phyloP scores from a whole-genome alignment of 1,284 basidiomycete species.

The Leccinum subfulvum region DNA sequence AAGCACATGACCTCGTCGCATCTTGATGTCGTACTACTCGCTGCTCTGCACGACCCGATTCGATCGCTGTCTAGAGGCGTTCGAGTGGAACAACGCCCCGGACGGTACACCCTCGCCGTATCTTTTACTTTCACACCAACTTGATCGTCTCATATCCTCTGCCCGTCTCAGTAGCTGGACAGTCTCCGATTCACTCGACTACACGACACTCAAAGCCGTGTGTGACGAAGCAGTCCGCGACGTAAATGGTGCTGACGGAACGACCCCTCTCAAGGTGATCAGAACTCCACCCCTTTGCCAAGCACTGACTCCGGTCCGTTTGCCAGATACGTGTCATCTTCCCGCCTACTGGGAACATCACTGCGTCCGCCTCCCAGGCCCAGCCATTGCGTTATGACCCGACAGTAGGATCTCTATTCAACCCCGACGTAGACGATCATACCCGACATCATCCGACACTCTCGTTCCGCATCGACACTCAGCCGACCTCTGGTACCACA shows the following conservation, averaged over 20 bases:
- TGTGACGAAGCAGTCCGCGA: constrained; percentile 45
- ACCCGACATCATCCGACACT: constrained; percentile 34
- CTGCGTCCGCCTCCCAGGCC: constrained; percentile 42
- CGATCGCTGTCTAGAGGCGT: constrained; percentile 47
- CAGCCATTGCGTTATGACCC: constrained; percentile 45
- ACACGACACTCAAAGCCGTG: constrained; percentile 36
- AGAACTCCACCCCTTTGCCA: neutral
- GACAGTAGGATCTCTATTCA: constrained; percentile 38
- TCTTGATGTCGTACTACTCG: constrained; percentile 6
- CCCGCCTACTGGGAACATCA: constrained; percentile 43
- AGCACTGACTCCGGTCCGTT: neutral
- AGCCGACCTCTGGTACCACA: constrained; percentile 49
- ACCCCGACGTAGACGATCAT: constrained; percentile 34
- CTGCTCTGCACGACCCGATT: constrained; percentile 40
- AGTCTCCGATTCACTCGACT: constrained; percentile 37
- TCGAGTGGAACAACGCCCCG: constrained; percentile 56
- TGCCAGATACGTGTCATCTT: constrained; percentile 59
- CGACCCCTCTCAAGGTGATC: constrained; percentile 38
- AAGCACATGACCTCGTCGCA: neutral
- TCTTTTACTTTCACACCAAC: constrained; percentile 57
- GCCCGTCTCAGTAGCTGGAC: constrained; percentile 52
- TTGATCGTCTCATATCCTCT: constrained; percentile 54
- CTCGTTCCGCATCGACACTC: constrained; percentile 51
- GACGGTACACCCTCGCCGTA: constrained; percentile 51
- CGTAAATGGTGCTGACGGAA: constrained; percentile 21